Percentiles rank a stretch among this genome's conserved stretches.
phyloP scores from a whole-genome alignment of 768 basidiomycete species.

The Mycena sanguinolenta region DNA sequence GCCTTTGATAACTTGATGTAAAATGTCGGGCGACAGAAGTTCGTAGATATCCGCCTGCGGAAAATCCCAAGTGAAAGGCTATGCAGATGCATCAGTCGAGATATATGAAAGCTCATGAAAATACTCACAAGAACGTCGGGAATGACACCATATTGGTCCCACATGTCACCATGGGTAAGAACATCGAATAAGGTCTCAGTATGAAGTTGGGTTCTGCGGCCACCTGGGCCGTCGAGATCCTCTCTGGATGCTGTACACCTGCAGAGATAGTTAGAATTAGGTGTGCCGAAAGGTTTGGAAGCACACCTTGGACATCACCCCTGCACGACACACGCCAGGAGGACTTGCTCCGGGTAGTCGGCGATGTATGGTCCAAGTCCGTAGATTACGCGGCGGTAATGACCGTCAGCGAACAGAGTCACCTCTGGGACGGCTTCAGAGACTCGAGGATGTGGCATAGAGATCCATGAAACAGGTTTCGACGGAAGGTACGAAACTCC shows the following conservation, averaged over 20 bases:
- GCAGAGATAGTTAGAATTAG: not conserved
- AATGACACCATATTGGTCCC: slow-evolving; percentile 50
- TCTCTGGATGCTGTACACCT: slow-evolving; percentile 43
- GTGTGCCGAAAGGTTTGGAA: slow-evolving; percentile 18
- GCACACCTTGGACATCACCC: slow-evolving; percentile 53
- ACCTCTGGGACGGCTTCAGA: slow-evolving; percentile 40
- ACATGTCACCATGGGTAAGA: slow-evolving; percentile 39
- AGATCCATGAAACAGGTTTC: slow-evolving; percentile 47
- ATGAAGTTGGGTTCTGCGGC: slow-evolving; percentile 33
- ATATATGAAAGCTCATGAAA: not conserved
- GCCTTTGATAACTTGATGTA: slow-evolving; percentile 46
- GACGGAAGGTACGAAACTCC: slow-evolving; percentile 40
- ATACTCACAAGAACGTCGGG: slow-evolving; percentile 48
- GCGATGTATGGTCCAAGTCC: slow-evolving; percentile 52
- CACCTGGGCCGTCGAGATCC: slow-evolving; percentile 43
- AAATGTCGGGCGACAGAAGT: slow-evolving; percentile 46
- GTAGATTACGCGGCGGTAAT: not conserved
- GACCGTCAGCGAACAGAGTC: slow-evolving; percentile 44
- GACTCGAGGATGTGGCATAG: slow-evolving; percentile 41
- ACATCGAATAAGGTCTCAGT: slow-evolving; percentile 39
- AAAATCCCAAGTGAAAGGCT: slow-evolving; percentile 53
- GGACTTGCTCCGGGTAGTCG: slow-evolving; percentile 54
- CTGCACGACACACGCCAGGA: slow-evolving; percentile 48
- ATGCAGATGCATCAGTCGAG: slow-evolving; percentile 26
- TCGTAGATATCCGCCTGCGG: slow-evolving; percentile 53